Evolutionary conservation across 2,329 filamentous ascomycete genomes (phyloP).

Genomic region (Aciculosporium take): DNA sequence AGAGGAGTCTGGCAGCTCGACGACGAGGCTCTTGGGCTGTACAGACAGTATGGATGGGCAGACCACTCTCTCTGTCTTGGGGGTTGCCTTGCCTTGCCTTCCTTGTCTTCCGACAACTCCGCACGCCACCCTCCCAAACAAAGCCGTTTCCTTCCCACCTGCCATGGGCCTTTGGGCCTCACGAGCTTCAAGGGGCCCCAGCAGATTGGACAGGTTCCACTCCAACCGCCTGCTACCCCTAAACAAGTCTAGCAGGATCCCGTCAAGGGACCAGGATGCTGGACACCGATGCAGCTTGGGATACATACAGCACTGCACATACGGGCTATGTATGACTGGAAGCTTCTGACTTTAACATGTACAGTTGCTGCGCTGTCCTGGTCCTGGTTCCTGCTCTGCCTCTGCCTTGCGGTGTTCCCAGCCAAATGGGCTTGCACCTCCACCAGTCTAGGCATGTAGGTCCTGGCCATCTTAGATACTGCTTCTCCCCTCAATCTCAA

Average conservation of each 20-base stretch:
- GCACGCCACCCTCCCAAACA: background rate
- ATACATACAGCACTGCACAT: too few species aligned
- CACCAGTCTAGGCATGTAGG: constrained; percentile 2
- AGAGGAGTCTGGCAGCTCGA: too few species aligned
- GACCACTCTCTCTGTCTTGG: background rate
- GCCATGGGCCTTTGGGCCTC: background rate
- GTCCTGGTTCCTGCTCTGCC: constrained; percentile 1
- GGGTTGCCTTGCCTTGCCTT: background rate
- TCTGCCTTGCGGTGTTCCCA: background rate
- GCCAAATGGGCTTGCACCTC: constrained; percentile 4
- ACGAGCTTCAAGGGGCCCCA: background rate
- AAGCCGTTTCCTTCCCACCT: background rate
- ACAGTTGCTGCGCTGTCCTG: too few species aligned
- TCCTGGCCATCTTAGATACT: constrained; percentile 2
- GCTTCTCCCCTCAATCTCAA: constrained; percentile 2
- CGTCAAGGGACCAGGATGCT: constrained; percentile 1
- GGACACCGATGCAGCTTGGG: constrained; percentile 1
- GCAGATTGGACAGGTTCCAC: constrained; percentile 5
- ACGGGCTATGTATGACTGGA: background rate
- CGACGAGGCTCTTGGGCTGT: background rate
- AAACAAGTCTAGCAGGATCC: constrained; percentile 4
- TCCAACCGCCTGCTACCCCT: constrained; percentile 5
- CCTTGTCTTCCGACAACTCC: background rate
- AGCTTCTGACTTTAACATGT: background rate
- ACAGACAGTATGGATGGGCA: background rate